phyloP scores from a whole-genome alignment of 208 protist species.

The Wallacemonas sp. region DNA sequence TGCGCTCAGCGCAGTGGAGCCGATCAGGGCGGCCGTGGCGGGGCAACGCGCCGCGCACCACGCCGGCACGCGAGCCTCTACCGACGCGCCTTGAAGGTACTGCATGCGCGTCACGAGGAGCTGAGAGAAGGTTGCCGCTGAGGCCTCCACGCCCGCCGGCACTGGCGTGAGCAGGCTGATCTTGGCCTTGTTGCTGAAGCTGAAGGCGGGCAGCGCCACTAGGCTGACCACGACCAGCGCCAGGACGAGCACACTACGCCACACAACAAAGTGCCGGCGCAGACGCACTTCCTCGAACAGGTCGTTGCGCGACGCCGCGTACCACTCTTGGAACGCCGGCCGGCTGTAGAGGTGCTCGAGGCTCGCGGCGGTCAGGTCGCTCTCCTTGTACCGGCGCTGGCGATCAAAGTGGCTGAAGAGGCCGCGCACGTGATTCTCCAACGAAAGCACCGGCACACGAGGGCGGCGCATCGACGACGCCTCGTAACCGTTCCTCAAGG shows the following conservation, averaged over 20 bases:
- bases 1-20: neutral
- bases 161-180: constrained; percentile 12
- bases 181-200: constrained; percentile 40
- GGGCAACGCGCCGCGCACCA: constrained; percentile 7
- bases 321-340: constrained; percentile 57
- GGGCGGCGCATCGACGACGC: neutral
- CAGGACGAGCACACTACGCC: constrained; percentile 30
- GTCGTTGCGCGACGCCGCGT: constrained; percentile 34
- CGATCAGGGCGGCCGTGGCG: constrained; percentile 6
- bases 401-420: constrained; percentile 14
- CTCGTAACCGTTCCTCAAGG: constrained; percentile 1
- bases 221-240: constrained; percentile 34
- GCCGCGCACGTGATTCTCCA: constrained; percentile 18
- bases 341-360: constrained; percentile 49
- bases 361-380: constrained; percentile 22
- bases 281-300: constrained; percentile 39
- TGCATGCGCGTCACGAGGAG: constrained; percentile 22
- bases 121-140: constrained; percentile 24
- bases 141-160: constrained; percentile 7
- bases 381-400: constrained; percentile 19
- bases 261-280: constrained; percentile 27
- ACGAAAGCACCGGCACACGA: neutral
- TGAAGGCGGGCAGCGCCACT: constrained; percentile 55
- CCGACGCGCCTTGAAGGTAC: constrained; percentile 15
- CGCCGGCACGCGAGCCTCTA: neutral